Percentiles rank a stretch among this genome's conserved stretches.
Conservation (phyloP, 2,329 filamentous ascomycete species). For the Colletotrichum melonis region DNA sequence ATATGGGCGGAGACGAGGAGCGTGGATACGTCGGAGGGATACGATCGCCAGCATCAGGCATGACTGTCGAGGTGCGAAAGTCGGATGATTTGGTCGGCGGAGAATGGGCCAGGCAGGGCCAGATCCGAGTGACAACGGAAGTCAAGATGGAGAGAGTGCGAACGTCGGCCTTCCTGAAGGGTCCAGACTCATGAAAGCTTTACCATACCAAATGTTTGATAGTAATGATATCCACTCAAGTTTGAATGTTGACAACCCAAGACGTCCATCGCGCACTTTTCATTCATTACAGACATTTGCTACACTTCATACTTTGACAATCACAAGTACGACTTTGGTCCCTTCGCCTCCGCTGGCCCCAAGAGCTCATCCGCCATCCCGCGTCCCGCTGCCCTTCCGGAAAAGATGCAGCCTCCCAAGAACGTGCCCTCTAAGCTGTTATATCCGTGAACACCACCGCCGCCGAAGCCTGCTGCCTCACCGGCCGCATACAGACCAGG, state of each 20-base stretch:
- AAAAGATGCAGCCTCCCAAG: slow-evolving; percentile 72
- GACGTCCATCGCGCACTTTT: not conserved
- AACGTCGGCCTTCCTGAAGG: slow-evolving; percentile 14
- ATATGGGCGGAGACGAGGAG: slow-evolving; percentile 13
- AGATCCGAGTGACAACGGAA: slow-evolving; percentile 26
- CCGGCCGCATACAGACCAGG: slow-evolving; percentile 69
- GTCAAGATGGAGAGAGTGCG: slow-evolving; percentile 21
- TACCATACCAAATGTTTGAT: not conserved
- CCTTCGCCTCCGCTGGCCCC: slow-evolving; percentile 25
- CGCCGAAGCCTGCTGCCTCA: slow-evolving; percentile 70
- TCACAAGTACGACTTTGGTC: slow-evolving; percentile 7
- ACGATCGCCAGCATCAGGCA: slow-evolving; percentile 10
- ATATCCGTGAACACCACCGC: slow-evolving; percentile 72
- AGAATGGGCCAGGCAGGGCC: slow-evolving; percentile 8
- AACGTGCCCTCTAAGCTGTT: slow-evolving; percentile 72
- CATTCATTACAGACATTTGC: not conserved
- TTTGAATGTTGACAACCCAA: not conserved
- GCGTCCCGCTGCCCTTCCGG: slow-evolving; percentile 65
- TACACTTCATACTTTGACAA: not conserved
- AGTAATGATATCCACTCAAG: not conserved
- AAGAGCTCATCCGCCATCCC: slow-evolving; percentile 62
- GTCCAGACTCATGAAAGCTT: not conserved
- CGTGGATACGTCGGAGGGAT: slow-evolving; percentile 3
- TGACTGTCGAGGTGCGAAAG: slow-evolving; percentile 24
- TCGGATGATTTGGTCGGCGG: slow-evolving; percentile 15